These are phyloP conservation scores for Phialophora macrospora DNA, from an alignment of 2,329 filamentous ascomycete species.

Conservation along the genomic window DNA sequence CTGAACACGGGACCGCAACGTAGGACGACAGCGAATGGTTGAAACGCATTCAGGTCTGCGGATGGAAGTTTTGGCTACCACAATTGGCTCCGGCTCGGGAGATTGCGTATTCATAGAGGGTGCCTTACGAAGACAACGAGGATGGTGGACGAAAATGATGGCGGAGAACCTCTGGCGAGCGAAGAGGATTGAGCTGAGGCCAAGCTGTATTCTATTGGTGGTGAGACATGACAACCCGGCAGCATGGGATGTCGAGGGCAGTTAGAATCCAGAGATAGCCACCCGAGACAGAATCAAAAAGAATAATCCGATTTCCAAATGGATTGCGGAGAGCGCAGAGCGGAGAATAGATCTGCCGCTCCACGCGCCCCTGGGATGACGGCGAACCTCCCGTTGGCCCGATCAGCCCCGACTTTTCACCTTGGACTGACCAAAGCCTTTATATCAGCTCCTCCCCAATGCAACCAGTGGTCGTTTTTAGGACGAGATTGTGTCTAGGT, in stretches of 20 bases:
- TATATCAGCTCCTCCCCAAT: background rate
- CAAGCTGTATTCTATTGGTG: conserved; percentile 5
- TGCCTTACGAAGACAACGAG: background rate
- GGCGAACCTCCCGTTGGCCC: conserved; percentile 5
- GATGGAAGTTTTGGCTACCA: background rate
- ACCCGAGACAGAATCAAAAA: background rate
- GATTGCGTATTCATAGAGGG: background rate
- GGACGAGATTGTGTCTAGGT: background rate
- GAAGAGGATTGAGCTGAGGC: background rate
- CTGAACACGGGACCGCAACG: conserved; percentile 62
- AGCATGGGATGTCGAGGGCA: background rate
- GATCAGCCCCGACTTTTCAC: conserved; percentile 4
- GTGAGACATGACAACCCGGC: background rate
- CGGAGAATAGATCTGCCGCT: background rate
- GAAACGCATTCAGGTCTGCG: background rate
- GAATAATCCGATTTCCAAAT: background rate
- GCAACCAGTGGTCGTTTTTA: background rate
- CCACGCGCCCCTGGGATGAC: background rate
- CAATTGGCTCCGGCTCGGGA: background rate
- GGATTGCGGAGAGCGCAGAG: background rate
- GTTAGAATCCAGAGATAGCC: conserved; percentile 2
- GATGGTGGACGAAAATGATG: background rate
- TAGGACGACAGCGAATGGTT: conserved; percentile 35
- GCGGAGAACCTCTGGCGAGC: background rate
- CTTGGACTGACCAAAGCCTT: background rate